Evolutionary conservation across 768 basidiomycete genomes (phyloP), one percentile per base, ranked within the genome.

Genomic region (Sutorius australiensis): DNA sequence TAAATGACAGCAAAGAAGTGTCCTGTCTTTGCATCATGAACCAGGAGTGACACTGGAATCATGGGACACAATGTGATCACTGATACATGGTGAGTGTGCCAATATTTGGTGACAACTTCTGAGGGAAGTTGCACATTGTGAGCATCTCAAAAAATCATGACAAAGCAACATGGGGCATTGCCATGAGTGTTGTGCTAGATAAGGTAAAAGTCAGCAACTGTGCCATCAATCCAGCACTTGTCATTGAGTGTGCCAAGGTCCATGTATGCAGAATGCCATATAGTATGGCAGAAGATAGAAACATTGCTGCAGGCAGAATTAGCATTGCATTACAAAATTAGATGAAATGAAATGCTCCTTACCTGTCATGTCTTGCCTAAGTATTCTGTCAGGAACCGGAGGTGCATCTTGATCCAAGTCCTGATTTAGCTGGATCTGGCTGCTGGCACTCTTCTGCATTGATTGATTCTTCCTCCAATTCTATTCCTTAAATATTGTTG

Each of bases 211-310:
- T 56, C 43, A 12, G 19, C n/a, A 3, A 54, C 13, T 0, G 31
- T 21, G 19, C 51, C 53, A 0, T 56, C 41, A 5, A 56, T 34
- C 51, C 51, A 56, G 8, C 6, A 2, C 16, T 14, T 33, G 8
- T 56, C 12, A 0, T 5, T n/a, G 1, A 56, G 38, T 0, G 46
- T 28, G 4, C 17, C 3, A 1, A 56, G 51, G 1, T 43, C 50
- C 5, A 7, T n/a, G 6, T 56, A 56, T 38, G 54, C 50, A 28
- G 24, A 12, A 19, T 53, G 16, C 54, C 54, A 17, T 17, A 55
- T 7, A 55, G 24, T 7, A 38, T 17, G 0, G 31, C 51, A 39
- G 51, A 43, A 0, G 51, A 56, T 8, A 56, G 9, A 0, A 32
- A 34, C 27, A 52, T 52, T 5, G 50, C 50, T 17, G 37, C n/a